A percentile compares a stretch with the other conserved stretches of the same genome.
These are phyloP conservation scores for Obba rivulosa DNA, from an alignment of 768 basidiomycete genomes.

Conservation along the genomic window DNA sequence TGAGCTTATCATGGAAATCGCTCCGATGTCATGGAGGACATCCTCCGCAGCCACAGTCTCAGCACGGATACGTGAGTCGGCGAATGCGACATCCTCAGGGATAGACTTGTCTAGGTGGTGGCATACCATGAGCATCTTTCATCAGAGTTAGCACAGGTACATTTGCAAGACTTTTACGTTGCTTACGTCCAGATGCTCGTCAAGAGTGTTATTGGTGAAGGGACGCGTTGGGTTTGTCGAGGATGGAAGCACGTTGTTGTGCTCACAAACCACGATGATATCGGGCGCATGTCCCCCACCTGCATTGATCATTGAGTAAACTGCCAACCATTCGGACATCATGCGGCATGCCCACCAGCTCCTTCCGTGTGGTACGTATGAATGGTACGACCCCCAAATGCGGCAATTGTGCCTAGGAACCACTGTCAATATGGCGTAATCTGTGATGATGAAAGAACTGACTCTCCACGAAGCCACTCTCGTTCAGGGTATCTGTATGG, in stretches of 20 bases:
- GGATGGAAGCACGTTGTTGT: constrained; percentile 85
- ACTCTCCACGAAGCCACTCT: constrained; percentile 97
- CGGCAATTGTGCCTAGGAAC: constrained; percentile 73
- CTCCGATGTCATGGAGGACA: constrained; percentile 86
- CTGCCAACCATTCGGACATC: neutral
- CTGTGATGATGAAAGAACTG: constrained; percentile 16
- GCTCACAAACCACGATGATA: constrained; percentile 94
- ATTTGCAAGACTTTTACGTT: neutral
- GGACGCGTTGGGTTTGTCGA: constrained; percentile 98
- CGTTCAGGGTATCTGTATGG: constrained; percentile 95
- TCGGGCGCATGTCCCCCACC: constrained; percentile 95
- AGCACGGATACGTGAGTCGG: constrained; percentile 92
- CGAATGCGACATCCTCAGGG: constrained; percentile 91
- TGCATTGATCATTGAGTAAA: neutral
- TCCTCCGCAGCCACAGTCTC: constrained; percentile 99
- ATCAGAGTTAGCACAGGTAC: constrained; percentile 1
- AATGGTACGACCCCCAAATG: constrained; percentile 87
- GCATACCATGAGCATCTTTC: constrained; percentile 99
- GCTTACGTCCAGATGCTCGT: constrained; percentile 93
- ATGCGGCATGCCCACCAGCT: constrained; percentile 48
- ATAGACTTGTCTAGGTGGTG: constrained; percentile 93
- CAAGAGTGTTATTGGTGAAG: constrained; percentile 84
- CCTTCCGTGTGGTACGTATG: constrained; percentile 98
- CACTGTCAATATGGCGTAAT: constrained; percentile 6
- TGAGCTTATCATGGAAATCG: constrained; percentile 94